Evolutionary conservation across 2,329 filamentous ascomycete species (phyloP), one percentile per base, ranked within the genome.

Genomic region (Didymella lethalis): DNA sequence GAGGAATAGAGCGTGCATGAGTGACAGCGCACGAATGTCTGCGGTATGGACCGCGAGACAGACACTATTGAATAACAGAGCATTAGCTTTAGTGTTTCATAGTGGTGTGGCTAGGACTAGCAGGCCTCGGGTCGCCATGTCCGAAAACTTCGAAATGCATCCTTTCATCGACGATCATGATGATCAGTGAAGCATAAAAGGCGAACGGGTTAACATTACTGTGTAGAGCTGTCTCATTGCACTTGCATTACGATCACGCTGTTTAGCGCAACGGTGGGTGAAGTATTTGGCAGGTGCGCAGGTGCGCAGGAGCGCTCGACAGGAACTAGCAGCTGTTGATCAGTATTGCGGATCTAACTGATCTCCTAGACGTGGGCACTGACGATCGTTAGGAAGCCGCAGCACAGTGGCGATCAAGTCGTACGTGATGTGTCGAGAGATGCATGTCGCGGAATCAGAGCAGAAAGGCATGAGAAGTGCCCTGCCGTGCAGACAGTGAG

Each of bases 81-180:
- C 44, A 48, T 49, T 45, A 58, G 48, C 54, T 36, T 31, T 31
- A 7, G 28, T 23, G 55, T 54, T 54, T 49, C 55, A 49, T 7
- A 29, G 20, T 36, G 16, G 10, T 53, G 49, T 58, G 44, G 48
- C 55, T 44, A 57, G 18, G 29, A 34, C 38, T 54, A 58, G 55
- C 40, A 46, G 31, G 26, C 18, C 45, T 16, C 45, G 46, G 48
- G 48, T 53, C 31, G 45, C 48, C 49, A 32, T 58, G 16, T n/a
- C 41, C 18, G 16, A 49, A 46, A 49, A 45, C 20, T 18, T 44
- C 40, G 29, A 45, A 25, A 11, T 11, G 29, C 41, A 23, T 28
- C 32, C 18, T 41, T 23, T n/a, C 23, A 31, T 43, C 43, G 31
- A 38, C 48, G 36, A 53, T 53, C 23, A 25, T 29, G 49, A 31